Percentiles rank a stretch among this genome's conserved stretches.
Evolutionary conservation across 1,284 basidiomycete species (phyloP).

Genomic region (Ganoderma resinaceum): DNA sequence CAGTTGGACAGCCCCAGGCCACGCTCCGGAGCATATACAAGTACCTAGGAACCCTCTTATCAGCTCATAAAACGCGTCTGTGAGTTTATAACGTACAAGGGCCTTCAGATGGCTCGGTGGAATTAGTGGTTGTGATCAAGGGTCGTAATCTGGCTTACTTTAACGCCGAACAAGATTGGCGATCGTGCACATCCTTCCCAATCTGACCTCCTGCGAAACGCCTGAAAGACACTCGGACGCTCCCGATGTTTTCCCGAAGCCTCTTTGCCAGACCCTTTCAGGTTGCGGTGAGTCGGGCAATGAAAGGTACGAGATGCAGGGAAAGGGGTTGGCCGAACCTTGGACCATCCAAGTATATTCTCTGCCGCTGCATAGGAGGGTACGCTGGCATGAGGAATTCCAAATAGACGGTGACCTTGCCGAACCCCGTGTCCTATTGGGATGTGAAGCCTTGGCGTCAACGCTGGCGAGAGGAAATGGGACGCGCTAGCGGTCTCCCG

Average conservation of each 20-base stretch:
- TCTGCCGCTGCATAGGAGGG: neutral
- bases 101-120: neutral
- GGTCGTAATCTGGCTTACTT: neutral
- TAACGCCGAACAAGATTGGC: neutral
- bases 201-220: neutral
- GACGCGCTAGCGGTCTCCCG: neutral
- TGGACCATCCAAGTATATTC: neutral
- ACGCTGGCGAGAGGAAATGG: neutral
- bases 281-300: neutral
- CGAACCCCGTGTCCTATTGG: neutral
- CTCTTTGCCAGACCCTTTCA: neutral
- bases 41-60: neutral
- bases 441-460: neutral
- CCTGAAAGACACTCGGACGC: neutral
- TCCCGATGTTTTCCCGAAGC: neutral
- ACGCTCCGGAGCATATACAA: neutral
- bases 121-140: neutral
- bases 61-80: neutral
- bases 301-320: neutral
- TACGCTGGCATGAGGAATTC: neutral
- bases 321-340: neutral
- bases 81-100: neutral
- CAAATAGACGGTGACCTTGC: neutral
- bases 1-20: neutral
- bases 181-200: conserved; percentile 3